phyloP scores from a whole-genome alignment of 352 stramenopile species.

The Phytophthora aleatoria region DNA sequence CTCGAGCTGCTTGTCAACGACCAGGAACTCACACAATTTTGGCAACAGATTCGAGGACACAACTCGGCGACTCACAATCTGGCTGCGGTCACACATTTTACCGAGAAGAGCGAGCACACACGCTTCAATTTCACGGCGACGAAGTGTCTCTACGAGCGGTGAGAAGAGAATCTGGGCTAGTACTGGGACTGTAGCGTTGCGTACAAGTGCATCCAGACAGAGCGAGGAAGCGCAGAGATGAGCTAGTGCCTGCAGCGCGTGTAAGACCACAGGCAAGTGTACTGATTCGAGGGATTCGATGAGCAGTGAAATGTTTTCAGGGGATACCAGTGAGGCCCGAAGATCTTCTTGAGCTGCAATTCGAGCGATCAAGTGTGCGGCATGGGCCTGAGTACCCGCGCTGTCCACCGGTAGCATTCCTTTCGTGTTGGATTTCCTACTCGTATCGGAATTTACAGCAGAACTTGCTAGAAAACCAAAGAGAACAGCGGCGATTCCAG shows the following conservation, averaged over 20 bases:
- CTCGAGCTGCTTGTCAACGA: conserved; percentile 25
- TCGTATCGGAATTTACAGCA: background rate
- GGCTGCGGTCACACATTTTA: conserved; percentile 57
- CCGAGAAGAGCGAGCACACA: conserved; percentile 52
- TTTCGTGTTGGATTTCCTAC: conserved; percentile 12
- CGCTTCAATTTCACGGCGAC: conserved; percentile 33
- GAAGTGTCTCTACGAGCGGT: conserved; percentile 39
- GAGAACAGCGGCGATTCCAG: conserved; percentile 46
- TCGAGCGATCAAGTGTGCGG: conserved; percentile 61
- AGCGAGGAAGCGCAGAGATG: conserved; percentile 65
- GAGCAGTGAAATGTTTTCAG: conserved; percentile 59
- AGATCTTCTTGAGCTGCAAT: conserved; percentile 60
- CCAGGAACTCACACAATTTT: conserved; percentile 50
- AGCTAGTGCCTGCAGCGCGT: conserved; percentile 60
- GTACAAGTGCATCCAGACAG: conserved; percentile 69
- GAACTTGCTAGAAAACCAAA: conserved; percentile 43
- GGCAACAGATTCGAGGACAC: conserved; percentile 71
- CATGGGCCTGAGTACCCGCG: conserved; percentile 53
- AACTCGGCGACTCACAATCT: conserved; percentile 51
- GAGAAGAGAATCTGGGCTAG: conserved; percentile 75
- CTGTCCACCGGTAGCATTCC: conserved; percentile 11
- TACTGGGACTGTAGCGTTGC: conserved; percentile 76
- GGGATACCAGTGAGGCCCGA: conserved; percentile 52
- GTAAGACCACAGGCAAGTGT: conserved; percentile 63
- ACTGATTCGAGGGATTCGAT: conserved; percentile 82